phyloP scores from a whole-genome alignment of 108 stramenopile genomes.

The Discostella stelligeroides region DNA sequence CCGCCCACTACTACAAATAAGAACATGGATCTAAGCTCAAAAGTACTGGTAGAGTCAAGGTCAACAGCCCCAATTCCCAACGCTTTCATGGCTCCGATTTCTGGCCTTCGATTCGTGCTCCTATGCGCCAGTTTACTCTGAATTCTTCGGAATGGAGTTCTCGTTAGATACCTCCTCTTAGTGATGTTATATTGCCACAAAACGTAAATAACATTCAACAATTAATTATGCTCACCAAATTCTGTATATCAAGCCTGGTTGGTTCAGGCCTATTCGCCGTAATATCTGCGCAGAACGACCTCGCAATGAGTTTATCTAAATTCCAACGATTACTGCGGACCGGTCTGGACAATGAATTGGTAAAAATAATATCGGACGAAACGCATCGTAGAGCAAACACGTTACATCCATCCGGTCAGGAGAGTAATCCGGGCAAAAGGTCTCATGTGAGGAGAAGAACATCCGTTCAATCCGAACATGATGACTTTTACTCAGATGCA shows the following conservation, averaged over 20 bases:
- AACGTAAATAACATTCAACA: background rate
- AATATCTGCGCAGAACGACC: background rate
- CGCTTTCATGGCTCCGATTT: no score
- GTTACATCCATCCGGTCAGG: constrained; percentile 1
- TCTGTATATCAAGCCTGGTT: background rate
- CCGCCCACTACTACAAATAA: no score
- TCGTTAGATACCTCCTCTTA: background rate
- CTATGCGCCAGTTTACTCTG: no score
- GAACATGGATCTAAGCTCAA: no score
- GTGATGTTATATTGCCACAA: background rate
- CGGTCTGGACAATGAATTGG: constrained; percentile 42
- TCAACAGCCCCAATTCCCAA: no score
- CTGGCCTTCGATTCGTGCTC: no score
- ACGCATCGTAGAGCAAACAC: constrained; percentile 1
- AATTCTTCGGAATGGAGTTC: no score
- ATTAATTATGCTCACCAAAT: background rate
- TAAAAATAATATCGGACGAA: constrained; percentile 25
- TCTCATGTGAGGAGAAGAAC: constrained; percentile 33
- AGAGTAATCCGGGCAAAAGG: constrained; percentile 8
- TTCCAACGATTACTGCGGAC: constrained; percentile 42
- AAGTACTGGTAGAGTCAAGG: no score
- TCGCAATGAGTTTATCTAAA: constrained; percentile 17
- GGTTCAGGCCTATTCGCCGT: background rate
- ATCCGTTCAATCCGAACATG: background rate
- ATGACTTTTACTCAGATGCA: background rate